Conservation (phyloP, 1,284 basidiomycete genomes). For the Golubevia pallescens region DNA sequence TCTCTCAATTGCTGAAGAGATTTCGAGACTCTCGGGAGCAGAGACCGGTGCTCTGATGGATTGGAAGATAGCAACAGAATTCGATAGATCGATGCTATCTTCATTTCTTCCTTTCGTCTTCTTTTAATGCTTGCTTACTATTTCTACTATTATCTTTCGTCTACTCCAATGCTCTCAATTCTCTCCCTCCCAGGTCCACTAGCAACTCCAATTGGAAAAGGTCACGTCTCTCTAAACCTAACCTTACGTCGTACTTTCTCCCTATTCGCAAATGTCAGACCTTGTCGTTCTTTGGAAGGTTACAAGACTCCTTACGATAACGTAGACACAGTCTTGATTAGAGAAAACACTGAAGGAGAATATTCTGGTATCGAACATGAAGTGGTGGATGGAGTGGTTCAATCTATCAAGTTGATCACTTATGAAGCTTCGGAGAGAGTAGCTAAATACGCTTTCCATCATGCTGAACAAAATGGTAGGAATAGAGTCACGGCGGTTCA, state of each 20-base stretch:
- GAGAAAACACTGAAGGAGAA: constrained; percentile 99
- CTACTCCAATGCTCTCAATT: background rate
- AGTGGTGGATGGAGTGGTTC: constrained; percentile 96
- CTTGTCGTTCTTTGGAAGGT: constrained; percentile 92
- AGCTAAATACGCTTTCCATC: constrained; percentile 97
- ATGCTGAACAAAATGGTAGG: constrained; percentile 84
- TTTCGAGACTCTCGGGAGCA: no score
- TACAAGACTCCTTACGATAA: constrained; percentile 99
- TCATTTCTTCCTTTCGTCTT: background rate
- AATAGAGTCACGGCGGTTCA: constrained; percentile 97
- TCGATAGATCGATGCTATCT: no score
- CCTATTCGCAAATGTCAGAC: constrained; percentile 97
- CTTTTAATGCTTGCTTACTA: constrained; percentile 2
- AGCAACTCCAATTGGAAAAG: constrained; percentile 84
- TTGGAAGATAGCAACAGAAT: no score
- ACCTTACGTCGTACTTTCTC: constrained; percentile 96
- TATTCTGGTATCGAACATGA: constrained; percentile 99
- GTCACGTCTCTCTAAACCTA: constrained; percentile 96
- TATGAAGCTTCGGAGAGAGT: constrained; percentile 99
- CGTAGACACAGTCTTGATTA: constrained; percentile 96
- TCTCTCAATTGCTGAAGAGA: no score
- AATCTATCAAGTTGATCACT: constrained; percentile 99
- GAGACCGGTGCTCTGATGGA: no score
- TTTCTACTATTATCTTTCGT: no score
- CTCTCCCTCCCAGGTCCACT: constrained; percentile 26